A percentile compares a stretch with the other conserved stretches of the same genome.
Conservation (phyloP, 2,329 filamentous ascomycete genomes). For the Cladosporium oxysporum region DNA sequence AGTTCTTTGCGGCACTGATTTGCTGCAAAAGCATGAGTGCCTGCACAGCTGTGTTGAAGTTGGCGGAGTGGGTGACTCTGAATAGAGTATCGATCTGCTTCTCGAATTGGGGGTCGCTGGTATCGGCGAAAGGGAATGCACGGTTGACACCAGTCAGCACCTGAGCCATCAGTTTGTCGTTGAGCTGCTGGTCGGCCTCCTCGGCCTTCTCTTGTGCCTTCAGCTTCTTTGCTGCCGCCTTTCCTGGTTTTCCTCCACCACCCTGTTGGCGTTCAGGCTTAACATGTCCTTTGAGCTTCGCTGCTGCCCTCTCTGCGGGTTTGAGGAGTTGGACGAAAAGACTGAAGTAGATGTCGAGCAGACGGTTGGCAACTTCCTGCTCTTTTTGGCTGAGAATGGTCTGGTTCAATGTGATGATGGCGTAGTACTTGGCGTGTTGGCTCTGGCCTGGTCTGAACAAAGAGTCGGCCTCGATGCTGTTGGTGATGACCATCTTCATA, state of each 20-base stretch:
- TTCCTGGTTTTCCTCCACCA: constrained; percentile 55
- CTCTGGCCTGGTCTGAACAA: constrained; percentile 86
- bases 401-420: constrained; percentile 94
- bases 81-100: constrained; percentile 92
- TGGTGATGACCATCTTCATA: constrained; percentile 90
- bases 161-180: constrained; percentile 89
- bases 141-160: constrained; percentile 94
- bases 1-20: constrained; percentile 75
- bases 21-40: constrained; percentile 94
- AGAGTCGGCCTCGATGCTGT: constrained; percentile 81
- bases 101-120: constrained; percentile 77
- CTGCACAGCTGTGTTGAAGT: constrained; percentile 98
- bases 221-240: constrained; percentile 53
- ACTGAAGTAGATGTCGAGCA: constrained; percentile 90
- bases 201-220: constrained; percentile 43
- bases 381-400: constrained; percentile 87
- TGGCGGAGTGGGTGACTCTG: constrained; percentile 93
- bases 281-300: constrained; percentile 32
- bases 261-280: constrained; percentile 47
- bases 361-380: constrained; percentile 73
- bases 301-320: constrained; percentile 43
- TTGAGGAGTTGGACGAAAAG: constrained; percentile 84
- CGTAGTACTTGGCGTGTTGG: constrained; percentile 89
- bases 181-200: constrained; percentile 60
- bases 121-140: constrained; percentile 86